These are phyloP conservation scores for Colletotrichum karsti DNA, from an alignment of 2,329 filamentous ascomycete species.

Conservation along the genomic window DNA sequence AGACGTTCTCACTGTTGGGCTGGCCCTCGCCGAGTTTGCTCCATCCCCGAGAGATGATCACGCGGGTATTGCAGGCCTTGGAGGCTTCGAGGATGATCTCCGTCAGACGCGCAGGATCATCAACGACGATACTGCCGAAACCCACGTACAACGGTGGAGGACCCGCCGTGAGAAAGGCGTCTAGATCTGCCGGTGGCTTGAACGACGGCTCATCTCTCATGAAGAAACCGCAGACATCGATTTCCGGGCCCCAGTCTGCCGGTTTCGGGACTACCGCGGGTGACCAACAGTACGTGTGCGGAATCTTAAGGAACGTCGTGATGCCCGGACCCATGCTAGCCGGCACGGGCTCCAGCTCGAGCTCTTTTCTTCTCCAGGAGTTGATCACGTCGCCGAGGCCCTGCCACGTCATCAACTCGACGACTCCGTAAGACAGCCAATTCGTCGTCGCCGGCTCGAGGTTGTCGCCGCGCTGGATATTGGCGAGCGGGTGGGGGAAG, in stretches of 20 bases:
- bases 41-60: slow-evolving; percentile 54
- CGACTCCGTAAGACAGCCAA: slow-evolving; percentile 75
- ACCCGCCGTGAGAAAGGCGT: slow-evolving; percentile 49
- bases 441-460: slow-evolving; percentile 67
- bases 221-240: slow-evolving; percentile 70
- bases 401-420: slow-evolving; percentile 83
- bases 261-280: slow-evolving; percentile 73
- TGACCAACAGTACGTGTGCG: slow-evolving; percentile 84
- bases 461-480: slow-evolving; percentile 62
- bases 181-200: slow-evolving; percentile 61
- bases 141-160: slow-evolving; percentile 51
- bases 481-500: slow-evolving; percentile 78
- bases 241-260: slow-evolving; percentile 69
- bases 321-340: slow-evolving; percentile 77
- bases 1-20: slow-evolving; percentile 38
- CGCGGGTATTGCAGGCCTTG: slow-evolving; percentile 50
- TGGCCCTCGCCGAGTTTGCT: slow-evolving; percentile 31
- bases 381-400: slow-evolving; percentile 47
- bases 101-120: slow-evolving; percentile 49
- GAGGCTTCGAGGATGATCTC: slow-evolving; percentile 50
- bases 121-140: slow-evolving; percentile 60
- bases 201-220: slow-evolving; percentile 68
- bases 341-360: slow-evolving; percentile 72
- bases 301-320: slow-evolving; percentile 71
- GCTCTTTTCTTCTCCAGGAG: slow-evolving; percentile 75